Conservation (phyloP, 768 basidiomycete genomes). For the Suillus americanus region DNA sequence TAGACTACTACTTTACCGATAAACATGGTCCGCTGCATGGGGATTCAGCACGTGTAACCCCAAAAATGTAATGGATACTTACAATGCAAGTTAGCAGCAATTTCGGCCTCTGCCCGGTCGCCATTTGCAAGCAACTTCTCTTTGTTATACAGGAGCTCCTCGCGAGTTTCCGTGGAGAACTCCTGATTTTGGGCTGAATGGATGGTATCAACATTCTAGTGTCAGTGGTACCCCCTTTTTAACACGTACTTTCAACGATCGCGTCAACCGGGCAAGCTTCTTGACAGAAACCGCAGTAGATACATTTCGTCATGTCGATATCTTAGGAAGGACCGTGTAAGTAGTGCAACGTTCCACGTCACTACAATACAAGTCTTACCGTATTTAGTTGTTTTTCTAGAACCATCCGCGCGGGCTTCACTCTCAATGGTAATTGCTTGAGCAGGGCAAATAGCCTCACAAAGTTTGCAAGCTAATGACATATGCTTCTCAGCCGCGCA, state of each 20-base stretch:
- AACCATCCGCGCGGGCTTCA: slow-evolving; percentile 93
- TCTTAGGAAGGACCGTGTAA: slow-evolving; percentile 45
- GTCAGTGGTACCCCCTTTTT: slow-evolving; percentile 11
- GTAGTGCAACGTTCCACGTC: slow-evolving; percentile 8
- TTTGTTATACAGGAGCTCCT: slow-evolving; percentile 98
- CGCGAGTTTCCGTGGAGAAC: slow-evolving; percentile 95
- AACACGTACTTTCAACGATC: slow-evolving; percentile 90
- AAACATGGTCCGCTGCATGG: slow-evolving; percentile 77
- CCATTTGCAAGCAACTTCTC: slow-evolving; percentile 97
- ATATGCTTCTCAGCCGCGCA: neutral
- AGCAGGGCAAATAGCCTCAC: slow-evolving; percentile 98
- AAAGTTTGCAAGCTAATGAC: slow-evolving; percentile 89
- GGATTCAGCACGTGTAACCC: slow-evolving; percentile 22
- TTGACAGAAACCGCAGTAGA: slow-evolving; percentile 99
- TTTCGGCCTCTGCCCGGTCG: slow-evolving; percentile 95
- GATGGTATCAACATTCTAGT: slow-evolving; percentile 3
- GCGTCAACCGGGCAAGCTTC: slow-evolving; percentile 99
- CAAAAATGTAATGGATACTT: slow-evolving; percentile 23
- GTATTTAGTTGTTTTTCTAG: slow-evolving; percentile 96
- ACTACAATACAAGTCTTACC: slow-evolving; percentile 46
- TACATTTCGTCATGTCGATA: slow-evolving; percentile 99
- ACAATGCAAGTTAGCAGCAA: slow-evolving; percentile 91
- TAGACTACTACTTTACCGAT: slow-evolving; percentile 52
- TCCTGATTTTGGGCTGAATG: slow-evolving; percentile 93
- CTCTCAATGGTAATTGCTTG: slow-evolving; percentile 99